Base-by-base conservation (phyloP, 208 protist species). In the Trypanosoma mega region DNA sequence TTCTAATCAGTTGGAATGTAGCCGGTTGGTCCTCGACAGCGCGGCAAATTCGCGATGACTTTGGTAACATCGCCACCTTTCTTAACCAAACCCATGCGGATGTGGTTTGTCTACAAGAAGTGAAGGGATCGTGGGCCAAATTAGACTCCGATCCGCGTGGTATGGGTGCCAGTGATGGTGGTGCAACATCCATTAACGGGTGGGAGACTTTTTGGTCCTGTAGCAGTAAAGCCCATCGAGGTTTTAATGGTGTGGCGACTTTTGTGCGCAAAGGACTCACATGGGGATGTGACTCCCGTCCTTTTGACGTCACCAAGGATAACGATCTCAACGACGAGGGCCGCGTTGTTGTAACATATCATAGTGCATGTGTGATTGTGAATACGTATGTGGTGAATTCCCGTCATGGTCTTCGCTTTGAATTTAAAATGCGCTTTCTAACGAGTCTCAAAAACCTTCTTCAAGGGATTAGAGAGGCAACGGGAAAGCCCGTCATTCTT, bases 331-430 rank as follows among this genome's bases (percentile, higher is more conserved):
- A 96, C 68, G 80, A 91, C 24, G 90, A 96, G 62, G 90, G 90
- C 20, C 85, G 90, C 18, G 74, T 72, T 3, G 58, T 96, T 8
- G 87, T 93, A 23, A 92, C 85, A 1, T 62, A 92, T 50, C 82
- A 90, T 63, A 90, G 82, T 59, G 67, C 47, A 12, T 85, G 87
- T 61, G 82, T 89, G 21, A 58, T 96, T 20, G 68, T 96, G 3
- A 96, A 96, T 70, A 85, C 91, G 31, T 96, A 96, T 71, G 90
- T 96, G 46, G 86, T 88, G 1, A 96, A 96, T 58, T 77, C 76
- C 12, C 70, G 90, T 11, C 60, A 82, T 21, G 85, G 90, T 16
- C 46, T 45, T 0, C 80, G 90, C 4, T 51, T 60, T 5, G 62
- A 14, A 9, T 85, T 76, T 73, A 96, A 93, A 68, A 63, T 71